phyloP scores from a whole-genome alignment of 352 stramenopile species.

The Phytophthora foliorum region DNA sequence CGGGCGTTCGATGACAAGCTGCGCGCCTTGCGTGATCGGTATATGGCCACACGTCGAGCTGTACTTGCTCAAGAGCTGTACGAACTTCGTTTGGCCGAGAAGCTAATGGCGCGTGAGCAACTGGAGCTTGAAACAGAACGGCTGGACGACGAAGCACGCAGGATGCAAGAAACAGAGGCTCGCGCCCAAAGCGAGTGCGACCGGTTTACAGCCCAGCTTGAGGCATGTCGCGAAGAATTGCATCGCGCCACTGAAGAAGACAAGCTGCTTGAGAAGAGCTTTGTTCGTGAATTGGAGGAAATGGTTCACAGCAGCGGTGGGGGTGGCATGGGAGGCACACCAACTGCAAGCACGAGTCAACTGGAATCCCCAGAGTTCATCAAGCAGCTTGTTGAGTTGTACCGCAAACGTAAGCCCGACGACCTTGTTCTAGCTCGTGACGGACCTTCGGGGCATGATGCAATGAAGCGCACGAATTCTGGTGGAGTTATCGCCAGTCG shows the following conservation, averaged over 20 bases:
- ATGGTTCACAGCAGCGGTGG: slow-evolving; percentile 43
- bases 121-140: slow-evolving; percentile 40
- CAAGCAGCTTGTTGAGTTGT: slow-evolving; percentile 81
- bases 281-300: slow-evolving; percentile 81
- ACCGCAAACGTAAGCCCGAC: slow-evolving; percentile 75
- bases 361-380: slow-evolving; percentile 64
- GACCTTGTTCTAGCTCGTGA: slow-evolving; percentile 38
- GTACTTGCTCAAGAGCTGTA: slow-evolving; percentile 82
- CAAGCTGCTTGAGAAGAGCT: slow-evolving; percentile 67
- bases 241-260: slow-evolving; percentile 77
- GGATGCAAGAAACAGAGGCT: slow-evolving; percentile 33
- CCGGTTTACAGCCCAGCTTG: slow-evolving; percentile 57
- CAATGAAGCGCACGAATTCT: slow-evolving; percentile 26
- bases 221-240: slow-evolving; percentile 72
- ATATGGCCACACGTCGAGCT: slow-evolving; percentile 56
- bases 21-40: slow-evolving; percentile 61
- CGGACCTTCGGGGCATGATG: slow-evolving; percentile 9
- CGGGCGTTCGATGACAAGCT: slow-evolving; percentile 90
- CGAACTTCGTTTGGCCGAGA: slow-evolving; percentile 61
- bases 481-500: slow-evolving; percentile 14
- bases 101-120: slow-evolving; percentile 68
- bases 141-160: slow-evolving; percentile 32
- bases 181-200: slow-evolving; percentile 55
- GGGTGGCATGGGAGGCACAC: slow-evolving; percentile 18
- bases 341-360: slow-evolving; percentile 30